Evolutionary conservation across 2,329 filamentous ascomycete species (phyloP), one percentile per base, ranked within the genome.

Genomic region (Pezicula neosporulosa): DNA sequence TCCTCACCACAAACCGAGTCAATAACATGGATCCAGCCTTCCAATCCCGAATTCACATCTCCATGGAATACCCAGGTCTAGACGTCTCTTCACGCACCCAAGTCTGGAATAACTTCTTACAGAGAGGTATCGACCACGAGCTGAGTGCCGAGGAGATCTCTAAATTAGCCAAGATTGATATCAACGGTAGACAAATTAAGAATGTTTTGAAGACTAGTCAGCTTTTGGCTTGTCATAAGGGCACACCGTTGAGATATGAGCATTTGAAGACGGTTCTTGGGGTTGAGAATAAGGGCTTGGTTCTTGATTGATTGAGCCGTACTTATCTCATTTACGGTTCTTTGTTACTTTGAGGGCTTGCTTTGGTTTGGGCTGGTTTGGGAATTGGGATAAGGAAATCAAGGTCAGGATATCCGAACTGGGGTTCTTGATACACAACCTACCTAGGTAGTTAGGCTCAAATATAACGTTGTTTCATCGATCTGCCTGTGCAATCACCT

Each of bases 1-100:
- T 73, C 48, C 56, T 73, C 16, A 72, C 69, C 0, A 68, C 65
- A 9, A 70, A 70, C 44, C 59, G 64, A 4, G 58, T 68, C 7
- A 57, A 58, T 1, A 57, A 62, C 13, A 65, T 70, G 42, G 68
- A 71, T 47, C 53, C 61, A 1, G 68, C 68, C 1, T 67, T 70
- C 50, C 55, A 68, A 27, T 64, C 59, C 1, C 60, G 68, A 4
- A 66, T 70, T 18, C 66, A 71, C 44, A 39, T 67, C 18, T 52
- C 53, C 0, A 57, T 68, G 21, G 51, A 60, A 13, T 68, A 66
- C 35, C 50, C 53, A 3, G 46, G 52, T 19, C 54, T 66, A 2
- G 50, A 55, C 9, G 24, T 30, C 1, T 39, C n/a, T 4, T 44
- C 64, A 56, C 65, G 58, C 33, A 48, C 28, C 7, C 46, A 53